Evolutionary conservation across 2,329 filamentous ascomycete genomes (phyloP), one percentile per base, ranked within the genome.

Genomic region (Talaromyces rugulosus): DNA sequence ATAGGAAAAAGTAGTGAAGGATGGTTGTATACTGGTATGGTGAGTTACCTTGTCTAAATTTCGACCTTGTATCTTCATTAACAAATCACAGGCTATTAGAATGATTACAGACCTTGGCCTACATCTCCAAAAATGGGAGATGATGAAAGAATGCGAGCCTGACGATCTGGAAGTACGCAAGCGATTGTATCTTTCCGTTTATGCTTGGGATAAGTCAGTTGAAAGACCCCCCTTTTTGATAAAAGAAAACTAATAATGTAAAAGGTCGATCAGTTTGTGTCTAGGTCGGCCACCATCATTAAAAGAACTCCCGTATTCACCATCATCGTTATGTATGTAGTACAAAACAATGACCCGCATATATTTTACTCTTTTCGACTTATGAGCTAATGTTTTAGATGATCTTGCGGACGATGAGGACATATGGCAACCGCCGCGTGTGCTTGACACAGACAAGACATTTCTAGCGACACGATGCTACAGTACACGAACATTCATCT

Each of bases 1-100:
- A 59, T 66, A 18, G 66, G 66, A 16, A 63, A 64, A 34, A 68
- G 52, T 51, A 66, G 62, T 42, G 66, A 68, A 47, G 66, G 66
- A 9, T 68, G 66, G 66, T 58, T 68, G 23, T 68, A 67, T 31
- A 67, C 66, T 8, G 66, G 66, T 23, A 68, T 68, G 64, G 64
- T 65, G 18, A 5, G 60, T 53, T 18, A 14, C 34, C 14, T 54
- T 18, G n/a, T 11, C 3, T 44, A 16, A 33, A 42, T 30, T 44
- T 23, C 7, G 30, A 28, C 36, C 8, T 27, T 50, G 34, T 40
- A 27, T 54, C 44, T 47, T 23, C 9, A 23, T 9, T 44, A 47
- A 34, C 23, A 12, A 40, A 12, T 16, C 51, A 9, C 6, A 65
- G 66, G 66, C 62, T 23, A 59, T 66, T n/a, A 54, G 66, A 52